Conservation (phyloP, 1,284 basidiomycete genomes). For the Neolentinus lepideus region DNA sequence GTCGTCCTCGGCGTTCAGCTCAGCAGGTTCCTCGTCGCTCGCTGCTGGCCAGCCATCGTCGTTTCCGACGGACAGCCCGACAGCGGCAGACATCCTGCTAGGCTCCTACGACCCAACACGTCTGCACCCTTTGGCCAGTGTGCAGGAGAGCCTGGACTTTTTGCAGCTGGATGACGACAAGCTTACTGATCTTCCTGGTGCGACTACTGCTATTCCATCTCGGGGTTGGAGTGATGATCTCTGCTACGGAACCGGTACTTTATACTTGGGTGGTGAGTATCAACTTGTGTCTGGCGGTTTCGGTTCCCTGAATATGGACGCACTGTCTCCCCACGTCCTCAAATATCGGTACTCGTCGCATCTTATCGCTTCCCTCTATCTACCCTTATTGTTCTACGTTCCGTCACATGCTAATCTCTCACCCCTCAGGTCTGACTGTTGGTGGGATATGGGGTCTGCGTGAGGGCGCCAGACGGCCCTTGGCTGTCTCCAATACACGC, state of each 20-base stretch:
- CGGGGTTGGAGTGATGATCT: conserved; percentile 99
- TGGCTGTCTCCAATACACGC: conserved; percentile 77
- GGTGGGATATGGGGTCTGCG: conserved; percentile 95
- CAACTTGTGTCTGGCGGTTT: conserved; percentile 15
- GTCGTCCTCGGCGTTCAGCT: conserved; percentile 20
- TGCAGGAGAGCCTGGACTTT: conserved; percentile 89
- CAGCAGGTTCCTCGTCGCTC: conserved; percentile 38
- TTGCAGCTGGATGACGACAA: conserved; percentile 92
- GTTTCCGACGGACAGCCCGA: conserved; percentile 43
- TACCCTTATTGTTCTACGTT: conserved; percentile 63
- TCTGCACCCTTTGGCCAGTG: conserved; percentile 85
- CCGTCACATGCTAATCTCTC: conserved; percentile 64
- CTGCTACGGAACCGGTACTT: conserved; percentile 98
- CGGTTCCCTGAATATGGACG: conserved; percentile 11
- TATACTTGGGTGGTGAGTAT: conserved; percentile 91
- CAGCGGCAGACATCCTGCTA: conserved; percentile 79
- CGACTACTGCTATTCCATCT: conserved; percentile 82
- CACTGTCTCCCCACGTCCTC: conserved; percentile 16
- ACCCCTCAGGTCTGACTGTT: conserved; percentile 78
- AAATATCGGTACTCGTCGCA: conserved; percentile 38
- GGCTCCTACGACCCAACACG: conserved; percentile 83
- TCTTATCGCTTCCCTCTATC: conserved; percentile 52
- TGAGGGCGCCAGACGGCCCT: conserved; percentile 85
- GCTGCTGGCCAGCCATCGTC: conserved; percentile 40
- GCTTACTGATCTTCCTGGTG: conserved; percentile 79